phyloP scores from a whole-genome alignment of 2,329 filamentous ascomycete species.

The Colletotrichum tabaci region DNA sequence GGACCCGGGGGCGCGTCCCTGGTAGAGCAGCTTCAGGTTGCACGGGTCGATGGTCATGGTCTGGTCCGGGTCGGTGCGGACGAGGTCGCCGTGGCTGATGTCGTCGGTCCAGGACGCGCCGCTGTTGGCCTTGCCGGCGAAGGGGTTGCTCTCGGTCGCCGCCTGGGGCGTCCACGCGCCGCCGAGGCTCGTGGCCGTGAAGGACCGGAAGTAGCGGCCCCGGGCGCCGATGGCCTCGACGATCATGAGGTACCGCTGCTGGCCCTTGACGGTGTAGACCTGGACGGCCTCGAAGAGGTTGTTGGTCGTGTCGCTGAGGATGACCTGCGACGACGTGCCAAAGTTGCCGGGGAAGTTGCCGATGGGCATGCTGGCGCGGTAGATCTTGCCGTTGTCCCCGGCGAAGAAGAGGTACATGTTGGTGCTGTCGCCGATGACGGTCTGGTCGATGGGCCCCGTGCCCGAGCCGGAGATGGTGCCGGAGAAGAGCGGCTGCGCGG shows the following conservation, averaged over 20 bases:
- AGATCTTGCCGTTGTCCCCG: conserved; percentile 78
- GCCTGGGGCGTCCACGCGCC: conserved; percentile 74
- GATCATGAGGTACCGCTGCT: conserved; percentile 76
- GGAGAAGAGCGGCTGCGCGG: conserved; percentile 68
- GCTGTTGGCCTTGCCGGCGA: conserved; percentile 77
- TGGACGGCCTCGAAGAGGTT: conserved; percentile 78
- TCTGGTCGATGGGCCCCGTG: conserved; percentile 74
- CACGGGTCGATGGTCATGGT: conserved; percentile 75
- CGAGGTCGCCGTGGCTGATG: conserved; percentile 76
- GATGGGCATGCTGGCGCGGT: conserved; percentile 74
- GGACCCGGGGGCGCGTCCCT: conserved; percentile 64
- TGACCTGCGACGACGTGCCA: conserved; percentile 62
- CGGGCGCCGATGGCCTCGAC: conserved; percentile 72
- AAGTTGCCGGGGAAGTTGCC: conserved; percentile 74
- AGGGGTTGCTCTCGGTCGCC: conserved; percentile 68
- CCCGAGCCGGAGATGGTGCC: conserved; percentile 65
- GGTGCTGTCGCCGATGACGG: conserved; percentile 71
- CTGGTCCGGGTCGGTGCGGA: conserved; percentile 71
- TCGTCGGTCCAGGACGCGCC: conserved; percentile 77
- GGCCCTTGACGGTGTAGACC: conserved; percentile 72
- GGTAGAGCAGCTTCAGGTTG: conserved; percentile 76
- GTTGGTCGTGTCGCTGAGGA: conserved; percentile 67
- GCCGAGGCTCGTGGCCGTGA: conserved; percentile 70
- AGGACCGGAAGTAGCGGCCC: conserved; percentile 78
- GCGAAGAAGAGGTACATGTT: conserved; percentile 79